phyloP scores from a whole-genome alignment of 495 filamentous ascomycete species.

The Daldinia caldariorum region DNA sequence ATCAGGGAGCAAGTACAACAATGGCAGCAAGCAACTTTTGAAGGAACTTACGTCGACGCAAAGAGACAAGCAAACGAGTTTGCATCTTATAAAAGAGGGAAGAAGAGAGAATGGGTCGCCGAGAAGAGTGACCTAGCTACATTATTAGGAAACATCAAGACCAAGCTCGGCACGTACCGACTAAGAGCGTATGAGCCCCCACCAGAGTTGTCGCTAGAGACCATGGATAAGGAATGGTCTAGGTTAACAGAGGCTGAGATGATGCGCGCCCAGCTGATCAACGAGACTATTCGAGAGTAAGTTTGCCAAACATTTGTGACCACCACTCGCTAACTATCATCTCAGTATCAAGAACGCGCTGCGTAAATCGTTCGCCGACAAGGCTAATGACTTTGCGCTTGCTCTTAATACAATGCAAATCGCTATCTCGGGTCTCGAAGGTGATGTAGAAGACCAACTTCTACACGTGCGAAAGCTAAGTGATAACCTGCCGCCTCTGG shows the following conservation, averaged over 20 bases:
- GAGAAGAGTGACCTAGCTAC: slow-evolving; percentile 96
- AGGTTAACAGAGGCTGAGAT: slow-evolving; percentile 82
- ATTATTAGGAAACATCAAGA: slow-evolving; percentile 97
- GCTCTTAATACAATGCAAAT: slow-evolving; percentile 92
- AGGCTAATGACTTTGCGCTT: slow-evolving; percentile 95
- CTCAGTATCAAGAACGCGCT: slow-evolving; percentile 89
- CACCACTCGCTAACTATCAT: slow-evolving; percentile 21
- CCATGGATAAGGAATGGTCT: slow-evolving; percentile 84
- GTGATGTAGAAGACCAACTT: slow-evolving; percentile 93
- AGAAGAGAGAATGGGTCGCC: slow-evolving; percentile 94
- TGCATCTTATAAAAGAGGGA: slow-evolving; percentile 82
- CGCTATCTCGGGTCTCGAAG: slow-evolving; percentile 92
- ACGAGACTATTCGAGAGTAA: slow-evolving; percentile 94
- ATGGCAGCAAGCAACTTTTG: slow-evolving; percentile 83
- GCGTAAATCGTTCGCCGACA: slow-evolving; percentile 91
- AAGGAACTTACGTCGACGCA: slow-evolving; percentile 91
- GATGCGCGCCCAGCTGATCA: slow-evolving; percentile 88
- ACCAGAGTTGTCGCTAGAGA: slow-evolving; percentile 77
- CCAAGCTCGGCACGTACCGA: slow-evolving; percentile 93
- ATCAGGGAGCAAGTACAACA: slow-evolving; percentile 75
- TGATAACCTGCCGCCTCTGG: slow-evolving; percentile 83
- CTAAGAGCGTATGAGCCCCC: slow-evolving; percentile 92
- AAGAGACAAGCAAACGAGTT: slow-evolving; percentile 87
- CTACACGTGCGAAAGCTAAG: slow-evolving; percentile 82
- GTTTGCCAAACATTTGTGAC: slow-evolving; percentile 36